phyloP scores from a whole-genome alignment of 2,329 filamentous ascomycete genomes.

The Talaromyces sp. region DNA sequence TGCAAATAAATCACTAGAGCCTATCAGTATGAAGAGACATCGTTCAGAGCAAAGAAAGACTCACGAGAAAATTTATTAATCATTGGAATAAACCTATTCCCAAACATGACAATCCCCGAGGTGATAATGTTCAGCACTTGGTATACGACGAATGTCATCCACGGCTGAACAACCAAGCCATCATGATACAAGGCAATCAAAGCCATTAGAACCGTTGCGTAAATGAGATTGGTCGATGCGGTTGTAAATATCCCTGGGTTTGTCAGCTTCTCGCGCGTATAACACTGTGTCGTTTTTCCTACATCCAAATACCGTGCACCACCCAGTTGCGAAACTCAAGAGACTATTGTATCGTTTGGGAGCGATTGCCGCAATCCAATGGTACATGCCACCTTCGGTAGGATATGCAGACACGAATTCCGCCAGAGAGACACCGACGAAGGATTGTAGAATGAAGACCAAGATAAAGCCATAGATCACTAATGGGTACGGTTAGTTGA shows the following conservation, averaged over 20 bases:
- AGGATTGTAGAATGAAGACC: constrained; percentile 51
- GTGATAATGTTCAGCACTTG: constrained; percentile 47
- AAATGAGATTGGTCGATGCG: constrained; percentile 50
- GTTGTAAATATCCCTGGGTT: constrained; percentile 49
- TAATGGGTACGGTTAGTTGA: constrained; percentile 18
- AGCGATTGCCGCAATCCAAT: constrained; percentile 55
- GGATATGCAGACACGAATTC: constrained; percentile 55
- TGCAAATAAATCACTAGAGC: constrained; percentile 48
- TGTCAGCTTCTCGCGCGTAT: background rate
- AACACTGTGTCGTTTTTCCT: background rate
- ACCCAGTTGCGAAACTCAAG: constrained; percentile 51
- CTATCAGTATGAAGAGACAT: background rate
- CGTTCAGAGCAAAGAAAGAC: background rate
- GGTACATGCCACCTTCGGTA: constrained; percentile 55
- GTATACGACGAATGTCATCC: constrained; percentile 52
- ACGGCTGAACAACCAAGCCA: constrained; percentile 46
- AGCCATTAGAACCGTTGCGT: constrained; percentile 47
- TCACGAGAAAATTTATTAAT: constrained; percentile 49
- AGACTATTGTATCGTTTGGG: constrained; percentile 44
- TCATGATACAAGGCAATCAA: constrained; percentile 48
- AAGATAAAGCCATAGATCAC: constrained; percentile 57
- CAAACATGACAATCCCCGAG: constrained; percentile 51
- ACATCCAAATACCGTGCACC: constrained; percentile 48
- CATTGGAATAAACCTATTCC: constrained; percentile 48
- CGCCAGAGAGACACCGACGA: constrained; percentile 50